phyloP scores from a whole-genome alignment of 2,329 filamentous ascomycete genomes.

The Stenocarpella maydis region DNA sequence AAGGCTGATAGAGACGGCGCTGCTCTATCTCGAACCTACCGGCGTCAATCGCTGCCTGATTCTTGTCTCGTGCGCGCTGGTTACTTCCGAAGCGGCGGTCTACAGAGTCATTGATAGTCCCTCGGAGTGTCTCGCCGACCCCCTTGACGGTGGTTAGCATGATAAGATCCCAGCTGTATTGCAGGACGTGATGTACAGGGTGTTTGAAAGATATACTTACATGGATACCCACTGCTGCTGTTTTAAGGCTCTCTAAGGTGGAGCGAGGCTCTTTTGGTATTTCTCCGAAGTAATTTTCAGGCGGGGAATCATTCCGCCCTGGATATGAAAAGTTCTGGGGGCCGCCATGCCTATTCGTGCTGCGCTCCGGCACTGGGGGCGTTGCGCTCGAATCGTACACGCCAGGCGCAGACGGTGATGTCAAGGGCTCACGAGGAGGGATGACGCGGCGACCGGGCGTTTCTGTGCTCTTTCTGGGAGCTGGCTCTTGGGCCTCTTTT shows the following conservation, averaged over 20 bases:
- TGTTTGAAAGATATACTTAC: neutral
- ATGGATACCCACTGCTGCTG: slow-evolving; percentile 1
- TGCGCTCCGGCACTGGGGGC: slow-evolving; percentile 15
- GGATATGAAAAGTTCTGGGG: slow-evolving; percentile 16
- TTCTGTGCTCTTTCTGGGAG: slow-evolving; percentile 4
- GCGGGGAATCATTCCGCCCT: slow-evolving; percentile 3
- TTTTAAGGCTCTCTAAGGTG: slow-evolving; percentile 5
- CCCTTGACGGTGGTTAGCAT: neutral
- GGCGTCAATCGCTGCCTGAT: slow-evolving; percentile 14
- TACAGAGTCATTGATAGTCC: slow-evolving; percentile 3
- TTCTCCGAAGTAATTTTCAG: slow-evolving; percentile 1
- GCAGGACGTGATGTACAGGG: neutral
- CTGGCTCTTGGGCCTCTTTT: neutral
- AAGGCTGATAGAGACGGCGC: slow-evolving; percentile 11
- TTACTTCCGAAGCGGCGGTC: slow-evolving; percentile 8
- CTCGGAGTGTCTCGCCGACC: slow-evolving; percentile 23
- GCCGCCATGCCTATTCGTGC: neutral
- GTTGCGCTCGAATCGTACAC: neutral
- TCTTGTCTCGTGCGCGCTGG: slow-evolving; percentile 18
- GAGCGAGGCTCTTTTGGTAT: neutral
- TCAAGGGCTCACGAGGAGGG: slow-evolving; percentile 1
- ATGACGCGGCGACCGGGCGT: slow-evolving; percentile 12
- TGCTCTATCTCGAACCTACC: slow-evolving; percentile 21
- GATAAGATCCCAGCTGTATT: neutral
- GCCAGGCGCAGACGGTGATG: neutral